Base-by-base conservation (phyloP, 163 green algal species). In the Scenedesmus sp. region DNA sequence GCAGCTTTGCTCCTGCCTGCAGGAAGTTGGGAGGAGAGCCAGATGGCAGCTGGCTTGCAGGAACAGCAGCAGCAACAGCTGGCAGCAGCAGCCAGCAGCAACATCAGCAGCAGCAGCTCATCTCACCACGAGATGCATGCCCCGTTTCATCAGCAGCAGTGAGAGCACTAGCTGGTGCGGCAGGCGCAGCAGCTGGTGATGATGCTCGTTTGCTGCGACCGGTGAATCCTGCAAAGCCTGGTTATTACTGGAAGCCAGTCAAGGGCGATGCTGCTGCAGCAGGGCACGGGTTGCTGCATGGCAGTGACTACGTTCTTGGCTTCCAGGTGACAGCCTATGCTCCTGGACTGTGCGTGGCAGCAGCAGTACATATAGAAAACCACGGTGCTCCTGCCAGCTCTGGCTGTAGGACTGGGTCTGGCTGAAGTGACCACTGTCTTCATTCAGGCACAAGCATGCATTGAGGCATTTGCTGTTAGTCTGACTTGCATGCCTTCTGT, bases 191-290 rank as follows among this genome's bases (percentile, higher is more conserved):
- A 20, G 40, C 37, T 53, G 40, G 33, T 78, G 88, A 84, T 61
- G 61, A 82, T 35, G 6, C 33, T 1, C 49, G 33, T 30, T 65
- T 92, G 43, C 18, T 88, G 61, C 80, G 88, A 30, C 88, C 88
- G 3, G 59, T 92, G 0, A 80, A 92, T 42, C 88, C 88, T 35
- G 26, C 61, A 22, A 83, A 83, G 42, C 59, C 61, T 5, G 59
- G 61, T 13, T 92, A 92, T 44, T 92, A 92, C 43, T 92, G 88
- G 88, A 88, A 92, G 61, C 88, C 88, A 12, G 61, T 79, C 35
- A 61, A 43, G 16, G 61, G 44, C 12, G 88, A 73, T 4, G 88
- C 78, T 51, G 80, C 42, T 12, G 16, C 81, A 44, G 81, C 81
- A 83, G 61, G 44, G 85, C 73, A 46, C 2, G 35, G 0, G 9